Conservation (phyloP, 1,284 basidiomycete genomes). For the Leucoagaricus sp. region DNA sequence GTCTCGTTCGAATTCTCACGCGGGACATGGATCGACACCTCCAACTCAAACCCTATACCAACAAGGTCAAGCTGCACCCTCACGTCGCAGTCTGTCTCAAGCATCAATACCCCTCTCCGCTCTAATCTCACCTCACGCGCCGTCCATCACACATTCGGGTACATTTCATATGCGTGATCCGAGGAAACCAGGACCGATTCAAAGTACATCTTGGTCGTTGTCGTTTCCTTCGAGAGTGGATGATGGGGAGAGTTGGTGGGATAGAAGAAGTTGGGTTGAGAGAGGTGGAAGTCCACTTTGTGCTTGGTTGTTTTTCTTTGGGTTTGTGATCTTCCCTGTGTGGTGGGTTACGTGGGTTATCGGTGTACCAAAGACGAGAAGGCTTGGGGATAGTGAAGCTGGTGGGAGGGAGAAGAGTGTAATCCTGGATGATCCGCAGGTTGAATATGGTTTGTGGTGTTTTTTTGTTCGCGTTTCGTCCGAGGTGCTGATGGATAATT, state of each 20-base stretch:
- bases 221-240: conserved; percentile 38
- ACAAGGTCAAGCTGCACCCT: conserved; percentile 26
- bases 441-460: conserved; percentile 63
- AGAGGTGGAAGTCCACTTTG: conserved; percentile 67
- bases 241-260: conserved; percentile 28
- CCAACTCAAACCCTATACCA: background rate
- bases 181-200: conserved; percentile 56
- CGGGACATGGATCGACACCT: conserved; percentile 15
- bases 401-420: conserved; percentile 69
- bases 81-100: conserved; percentile 56
- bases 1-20: conserved; percentile 19
- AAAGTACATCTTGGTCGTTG: conserved; percentile 61
- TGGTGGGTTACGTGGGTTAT: conserved; percentile 73
- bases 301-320: conserved; percentile 76
- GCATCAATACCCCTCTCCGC: conserved; percentile 77
- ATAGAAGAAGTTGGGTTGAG: conserved; percentile 44
- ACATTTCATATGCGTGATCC: conserved; percentile 81
- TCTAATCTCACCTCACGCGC: conserved; percentile 72
- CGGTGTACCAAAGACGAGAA: conserved; percentile 61
- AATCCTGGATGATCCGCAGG: conserved; percentile 73
- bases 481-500: conserved; percentile 4
- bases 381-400: conserved; percentile 45
- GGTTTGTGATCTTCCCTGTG: conserved; percentile 71
- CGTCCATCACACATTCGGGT: conserved; percentile 57
- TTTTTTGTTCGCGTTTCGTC: conserved; percentile 2